Percentiles rank a stretch among this genome's conserved stretches.
Evolutionary conservation across 164 flowering plant species (phyloP).

Genomic region (Nymphaea colorata): DNA sequence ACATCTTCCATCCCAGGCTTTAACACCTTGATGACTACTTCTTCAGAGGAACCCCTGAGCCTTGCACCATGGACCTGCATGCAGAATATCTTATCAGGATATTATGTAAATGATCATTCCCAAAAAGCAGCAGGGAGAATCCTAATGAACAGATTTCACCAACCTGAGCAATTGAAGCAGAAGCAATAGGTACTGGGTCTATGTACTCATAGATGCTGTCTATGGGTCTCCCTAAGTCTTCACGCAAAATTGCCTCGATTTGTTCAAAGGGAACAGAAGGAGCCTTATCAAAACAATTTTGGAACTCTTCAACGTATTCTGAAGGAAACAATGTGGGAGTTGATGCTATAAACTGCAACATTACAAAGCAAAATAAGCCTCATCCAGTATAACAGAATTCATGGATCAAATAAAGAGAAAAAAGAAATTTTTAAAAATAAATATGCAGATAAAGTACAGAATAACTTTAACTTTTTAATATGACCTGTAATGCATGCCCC

Average conservation of each 20-base stretch:
- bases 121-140: background rate
- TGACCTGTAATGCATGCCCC: too few relatives aligned
- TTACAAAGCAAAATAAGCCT: constrained; percentile 5
- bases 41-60: constrained; percentile 63
- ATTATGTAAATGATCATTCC: background rate
- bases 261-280: constrained; percentile 78
- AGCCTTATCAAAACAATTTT: constrained; percentile 84
- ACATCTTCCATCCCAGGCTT: constrained; percentile 94
- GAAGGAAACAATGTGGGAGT: constrained; percentile 89
- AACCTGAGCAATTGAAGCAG: constrained; percentile 99
- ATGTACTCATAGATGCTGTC: constrained; percentile 79
- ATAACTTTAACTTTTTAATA: too few relatives aligned
- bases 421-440: background rate
- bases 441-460: too few relatives aligned
- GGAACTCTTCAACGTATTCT: constrained; percentile 86
- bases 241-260: constrained; percentile 51
- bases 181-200: constrained; percentile 89
- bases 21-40: constrained; percentile 89
- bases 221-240: constrained; percentile 73
- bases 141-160: background rate
- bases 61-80: constrained; percentile 89
- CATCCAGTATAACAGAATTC: background rate
- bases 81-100: background rate
- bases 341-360: constrained; percentile 76
- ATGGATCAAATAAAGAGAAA: background rate